These are phyloP conservation scores for Diaporthe batatas DNA, from an alignment of 2,329 filamentous ascomycete genomes.

Conservation along the genomic window DNA sequence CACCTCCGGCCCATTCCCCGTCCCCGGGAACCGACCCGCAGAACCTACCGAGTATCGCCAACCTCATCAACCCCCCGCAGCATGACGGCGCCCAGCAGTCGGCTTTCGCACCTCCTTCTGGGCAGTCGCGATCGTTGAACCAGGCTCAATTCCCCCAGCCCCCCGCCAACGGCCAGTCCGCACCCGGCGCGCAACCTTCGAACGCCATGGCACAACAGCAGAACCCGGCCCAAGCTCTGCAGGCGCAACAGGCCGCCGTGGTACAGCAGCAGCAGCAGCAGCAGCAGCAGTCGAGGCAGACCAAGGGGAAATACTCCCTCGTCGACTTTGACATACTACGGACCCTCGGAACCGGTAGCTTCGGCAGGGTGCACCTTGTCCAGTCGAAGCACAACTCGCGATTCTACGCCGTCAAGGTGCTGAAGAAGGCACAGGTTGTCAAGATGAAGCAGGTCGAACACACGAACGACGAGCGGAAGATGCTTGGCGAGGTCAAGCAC, in stretches of 20 bases:
- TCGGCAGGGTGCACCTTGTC: conserved; percentile 94
- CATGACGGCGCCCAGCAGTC: conserved; percentile 58
- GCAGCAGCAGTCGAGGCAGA: conserved; percentile 70
- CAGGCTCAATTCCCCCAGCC: conserved; percentile 44
- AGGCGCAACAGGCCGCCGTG: conserved; percentile 42
- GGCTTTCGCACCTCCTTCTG: conserved; percentile 29
- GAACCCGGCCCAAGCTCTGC: conserved; percentile 46
- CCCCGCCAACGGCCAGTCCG: conserved; percentile 47
- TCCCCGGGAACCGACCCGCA: conserved; percentile 68
- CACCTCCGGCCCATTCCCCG: conserved; percentile 49
- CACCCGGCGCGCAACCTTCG: conserved; percentile 44
- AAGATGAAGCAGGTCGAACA: conserved; percentile 99
- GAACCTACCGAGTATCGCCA: conserved; percentile 82
- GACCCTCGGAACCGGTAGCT: conserved; percentile 95
- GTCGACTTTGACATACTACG: conserved; percentile 90
- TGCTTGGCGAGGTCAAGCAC: conserved; percentile 97
- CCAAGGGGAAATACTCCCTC: conserved; percentile 97
- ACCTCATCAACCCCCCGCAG: conserved; percentile 78
- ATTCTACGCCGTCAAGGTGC: conserved; percentile 97
- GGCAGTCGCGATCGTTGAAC: conserved; percentile 43
- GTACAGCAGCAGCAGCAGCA: conserved; percentile 14
- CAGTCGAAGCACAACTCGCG: conserved; percentile 98
- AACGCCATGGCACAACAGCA: conserved; percentile 55
- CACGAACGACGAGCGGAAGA: conserved; percentile 96
- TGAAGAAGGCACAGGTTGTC: conserved; percentile 98